Conservation (phyloP, 768 basidiomycete genomes). For the Lactifluus hygrophoroides region DNA sequence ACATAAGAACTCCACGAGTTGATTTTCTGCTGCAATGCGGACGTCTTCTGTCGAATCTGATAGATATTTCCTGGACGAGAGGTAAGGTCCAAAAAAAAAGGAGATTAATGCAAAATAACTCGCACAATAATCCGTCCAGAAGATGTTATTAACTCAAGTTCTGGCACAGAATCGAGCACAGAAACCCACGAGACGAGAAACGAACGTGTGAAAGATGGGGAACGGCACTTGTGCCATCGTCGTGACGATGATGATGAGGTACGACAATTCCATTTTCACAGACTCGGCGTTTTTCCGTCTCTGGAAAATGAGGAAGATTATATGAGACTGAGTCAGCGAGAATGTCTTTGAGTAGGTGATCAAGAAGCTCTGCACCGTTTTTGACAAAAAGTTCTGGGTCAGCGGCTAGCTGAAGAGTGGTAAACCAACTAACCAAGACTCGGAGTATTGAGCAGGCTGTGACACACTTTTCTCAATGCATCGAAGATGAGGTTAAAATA, state of each 20-base stretch:
- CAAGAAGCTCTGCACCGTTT: conserved; percentile 95
- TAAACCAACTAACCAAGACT: too few species aligned
- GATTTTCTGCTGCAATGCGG: conserved; percentile 79
- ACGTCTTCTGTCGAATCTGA: conserved; percentile 95
- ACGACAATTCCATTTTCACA: conserved; percentile 54
- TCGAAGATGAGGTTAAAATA: conserved; percentile 99
- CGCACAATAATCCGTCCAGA: conserved; percentile 85
- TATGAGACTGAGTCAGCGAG: conserved; percentile 94
- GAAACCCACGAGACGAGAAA: conserved; percentile 98
- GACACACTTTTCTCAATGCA: conserved; percentile 83
- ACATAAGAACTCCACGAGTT: conserved; percentile 83
- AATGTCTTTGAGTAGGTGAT: conserved; percentile 95
- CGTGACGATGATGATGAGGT: conserved; percentile 52
- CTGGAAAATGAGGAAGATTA: conserved; percentile 82
- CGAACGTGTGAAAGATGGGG: conserved; percentile 86
- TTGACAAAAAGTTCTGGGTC: conserved; percentile 95
- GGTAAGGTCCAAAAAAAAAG: conserved; percentile 15
- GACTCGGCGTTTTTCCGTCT: conserved; percentile 58
- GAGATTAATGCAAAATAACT: conserved; percentile 3
- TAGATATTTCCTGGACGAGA: conserved; percentile 68
- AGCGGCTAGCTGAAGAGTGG: conserved; percentile 66
- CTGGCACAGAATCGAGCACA: conserved; percentile 92
- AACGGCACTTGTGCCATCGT: conserved; percentile 32
- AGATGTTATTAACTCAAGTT: conserved; percentile 94
- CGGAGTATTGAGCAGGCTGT: background rate